Conservation (phyloP, 2,329 filamentous ascomycete species). For the Ascochyta rabiei region DNA sequence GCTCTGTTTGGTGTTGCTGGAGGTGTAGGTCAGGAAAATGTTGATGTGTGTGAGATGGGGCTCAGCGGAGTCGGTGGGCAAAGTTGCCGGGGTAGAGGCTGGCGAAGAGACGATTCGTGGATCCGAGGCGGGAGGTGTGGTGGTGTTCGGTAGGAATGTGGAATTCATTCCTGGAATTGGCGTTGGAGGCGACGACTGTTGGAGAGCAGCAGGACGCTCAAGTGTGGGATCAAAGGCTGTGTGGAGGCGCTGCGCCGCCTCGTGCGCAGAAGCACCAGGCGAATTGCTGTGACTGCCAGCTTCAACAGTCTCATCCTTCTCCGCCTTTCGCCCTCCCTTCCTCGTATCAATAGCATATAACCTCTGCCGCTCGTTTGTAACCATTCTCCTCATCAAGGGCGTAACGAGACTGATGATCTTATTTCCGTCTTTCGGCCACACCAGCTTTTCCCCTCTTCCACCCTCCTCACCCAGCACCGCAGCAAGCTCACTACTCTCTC, state of each 20-base stretch:
- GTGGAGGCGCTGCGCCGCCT: constrained; percentile 21
- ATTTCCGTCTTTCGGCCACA: constrained; percentile 62
- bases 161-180: neutral
- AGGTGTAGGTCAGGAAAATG: constrained; percentile 64
- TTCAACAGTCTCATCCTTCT: constrained; percentile 34
- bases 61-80: neutral
- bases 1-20: constrained; percentile 62
- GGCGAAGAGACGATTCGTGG: neutral
- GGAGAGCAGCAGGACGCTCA: neutral
- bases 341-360: constrained; percentile 63
- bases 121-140: neutral
- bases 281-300: constrained; percentile 14
- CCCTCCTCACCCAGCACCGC: constrained; percentile 51
- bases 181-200: neutral
- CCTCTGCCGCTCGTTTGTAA: constrained; percentile 65
- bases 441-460: constrained; percentile 46
- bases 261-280: neutral
- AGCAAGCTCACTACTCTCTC: constrained; percentile 42
- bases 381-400: constrained; percentile 62
- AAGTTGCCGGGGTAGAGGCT: constrained; percentile 12
- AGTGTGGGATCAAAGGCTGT: constrained; percentile 17
- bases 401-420: constrained; percentile 64
- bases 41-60: constrained; percentile 54
- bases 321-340: constrained; percentile 53
- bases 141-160: neutral